These are phyloP conservation scores for Mrakia gelida DNA, from an alignment of 768 basidiomycete species.

Conservation along the genomic window DNA sequence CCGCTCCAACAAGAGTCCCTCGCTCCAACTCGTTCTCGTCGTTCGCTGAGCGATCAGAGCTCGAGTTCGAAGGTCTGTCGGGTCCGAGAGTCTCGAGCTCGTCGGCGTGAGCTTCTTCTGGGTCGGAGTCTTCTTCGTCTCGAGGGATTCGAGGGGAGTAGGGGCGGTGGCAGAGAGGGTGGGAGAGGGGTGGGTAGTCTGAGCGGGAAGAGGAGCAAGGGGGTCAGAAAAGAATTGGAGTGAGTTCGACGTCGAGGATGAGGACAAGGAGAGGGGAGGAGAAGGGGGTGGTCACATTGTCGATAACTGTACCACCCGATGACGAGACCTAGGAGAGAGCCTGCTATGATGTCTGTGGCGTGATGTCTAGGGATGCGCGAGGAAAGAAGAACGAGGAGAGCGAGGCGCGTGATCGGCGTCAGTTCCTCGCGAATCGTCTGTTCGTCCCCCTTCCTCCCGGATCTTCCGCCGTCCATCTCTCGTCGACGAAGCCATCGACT, in stretches of 20 bases:
- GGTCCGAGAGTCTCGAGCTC: too few species aligned
- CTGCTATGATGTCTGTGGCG: slow-evolving; percentile 81
- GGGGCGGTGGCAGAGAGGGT: slow-evolving; percentile 61
- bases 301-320: slow-evolving; percentile 75
- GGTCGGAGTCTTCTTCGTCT: background rate
- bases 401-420: background rate
- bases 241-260: background rate
- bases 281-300: slow-evolving; percentile 18
- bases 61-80: too few species aligned
- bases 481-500: too few species aligned
- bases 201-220: background rate
- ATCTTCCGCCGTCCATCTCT: too few species aligned
- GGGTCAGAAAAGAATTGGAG: too few species aligned
- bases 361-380: slow-evolving; percentile 46
- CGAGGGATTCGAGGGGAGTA: slow-evolving; percentile 52
- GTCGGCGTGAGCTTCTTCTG: too few species aligned
- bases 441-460: too few species aligned
- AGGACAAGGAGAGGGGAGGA: background rate
- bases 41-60: too few species aligned
- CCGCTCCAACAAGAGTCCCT: too few species aligned
- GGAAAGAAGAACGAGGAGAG: background rate
- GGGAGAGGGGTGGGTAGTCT: slow-evolving; percentile 63
- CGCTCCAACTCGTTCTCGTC: too few species aligned
- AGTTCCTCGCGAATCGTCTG: background rate
- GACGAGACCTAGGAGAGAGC: slow-evolving; percentile 65